Evolutionary conservation across 2,329 filamentous ascomycete species (phyloP), one percentile per base, ranked within the genome.

Genomic region (Ascomycota sp.): DNA sequence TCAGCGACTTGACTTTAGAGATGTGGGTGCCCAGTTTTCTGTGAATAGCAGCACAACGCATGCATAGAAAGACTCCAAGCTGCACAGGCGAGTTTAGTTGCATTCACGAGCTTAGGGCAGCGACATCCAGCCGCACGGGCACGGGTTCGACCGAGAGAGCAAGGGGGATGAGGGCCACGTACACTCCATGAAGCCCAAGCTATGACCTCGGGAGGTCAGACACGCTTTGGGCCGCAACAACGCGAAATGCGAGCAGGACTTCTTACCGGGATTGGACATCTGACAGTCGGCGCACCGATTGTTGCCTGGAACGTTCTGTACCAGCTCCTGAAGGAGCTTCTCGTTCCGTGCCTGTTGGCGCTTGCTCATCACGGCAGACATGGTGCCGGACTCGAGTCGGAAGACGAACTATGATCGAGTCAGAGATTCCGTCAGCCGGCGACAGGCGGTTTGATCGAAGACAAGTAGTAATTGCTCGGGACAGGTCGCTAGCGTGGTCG

Each of bases 321-420:
- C 76, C 41, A 98, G 69, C 32, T 95, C 86, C 50, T 93, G 82
- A 43, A 98, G 65, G 36, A 72, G 64, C 52, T 81, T 81, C 62
- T 98, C 89, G 56, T 98, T 93, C 58, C 89, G 84, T 64, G 79
- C 82, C 66, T 93, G 86, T 61, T 93, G 82, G 58, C 89, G 82
- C 68, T 95, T 98, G 64, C 76, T 92, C 53, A 91, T 64, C 31
- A 72, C 64, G 36, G 68, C 66, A 36, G 79, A 68, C 79, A 84
- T 89, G 43, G 32, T 39, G 39, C 35, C 32, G 32, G 30, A 32
- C 28, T 5, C 16, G 5, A 21, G 16, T 21, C 16, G 16, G 16
- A 21, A 21, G 16, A 21, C 16, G 16, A 21, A 21, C 5, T 21
- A 21, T 21, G 16, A 21, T 21, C 16, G 16, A 21, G 16, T 21